Evolutionary conservation across 768 basidiomycete genomes (phyloP).

Genomic region (Pholiota molesta): DNA sequence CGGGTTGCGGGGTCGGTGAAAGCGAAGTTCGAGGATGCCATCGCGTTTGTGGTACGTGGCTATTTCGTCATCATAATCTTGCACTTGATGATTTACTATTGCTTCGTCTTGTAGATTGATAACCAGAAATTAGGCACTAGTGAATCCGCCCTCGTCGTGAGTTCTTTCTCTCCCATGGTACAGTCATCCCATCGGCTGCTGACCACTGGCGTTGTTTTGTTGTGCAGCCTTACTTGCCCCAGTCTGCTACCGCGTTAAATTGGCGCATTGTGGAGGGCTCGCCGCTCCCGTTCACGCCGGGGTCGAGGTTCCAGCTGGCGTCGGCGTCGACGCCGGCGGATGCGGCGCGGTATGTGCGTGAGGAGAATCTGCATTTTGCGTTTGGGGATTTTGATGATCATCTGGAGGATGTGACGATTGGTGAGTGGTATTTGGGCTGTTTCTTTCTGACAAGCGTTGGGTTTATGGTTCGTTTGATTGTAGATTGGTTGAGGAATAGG

Average conservation of each 20-base stretch:
- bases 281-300: slow-evolving; percentile 44
- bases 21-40: slow-evolving; percentile 54
- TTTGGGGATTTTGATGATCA: slow-evolving; percentile 87
- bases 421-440: slow-evolving; percentile 31
- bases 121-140: slow-evolving; percentile 56
- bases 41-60: slow-evolving; percentile 70
- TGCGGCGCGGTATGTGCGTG: slow-evolving; percentile 52
- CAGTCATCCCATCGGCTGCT: background rate
- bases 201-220: background rate
- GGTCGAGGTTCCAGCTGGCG: slow-evolving; percentile 50
- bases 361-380: slow-evolving; percentile 51
- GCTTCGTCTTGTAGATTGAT: slow-evolving; percentile 49
- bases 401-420: slow-evolving; percentile 70
- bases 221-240: slow-evolving; percentile 52
- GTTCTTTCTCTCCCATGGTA: slow-evolving; percentile 25
- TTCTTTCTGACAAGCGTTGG: slow-evolving; percentile 14
- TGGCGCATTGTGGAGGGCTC: slow-evolving; percentile 52
- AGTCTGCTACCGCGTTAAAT: slow-evolving; percentile 31
- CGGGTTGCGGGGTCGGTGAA: slow-evolving; percentile 59
- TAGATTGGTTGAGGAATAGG: slow-evolving; percentile 50
- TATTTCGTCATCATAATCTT: background rate
- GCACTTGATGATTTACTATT: slow-evolving; percentile 10
- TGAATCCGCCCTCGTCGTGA: slow-evolving; percentile 59
- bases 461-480: background rate
- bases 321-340: slow-evolving; percentile 46